These are phyloP conservation scores for Gracilaria vermiculophylla DNA, from an alignment of 23 red algal genomes.

Conservation along the genomic window DNA sequence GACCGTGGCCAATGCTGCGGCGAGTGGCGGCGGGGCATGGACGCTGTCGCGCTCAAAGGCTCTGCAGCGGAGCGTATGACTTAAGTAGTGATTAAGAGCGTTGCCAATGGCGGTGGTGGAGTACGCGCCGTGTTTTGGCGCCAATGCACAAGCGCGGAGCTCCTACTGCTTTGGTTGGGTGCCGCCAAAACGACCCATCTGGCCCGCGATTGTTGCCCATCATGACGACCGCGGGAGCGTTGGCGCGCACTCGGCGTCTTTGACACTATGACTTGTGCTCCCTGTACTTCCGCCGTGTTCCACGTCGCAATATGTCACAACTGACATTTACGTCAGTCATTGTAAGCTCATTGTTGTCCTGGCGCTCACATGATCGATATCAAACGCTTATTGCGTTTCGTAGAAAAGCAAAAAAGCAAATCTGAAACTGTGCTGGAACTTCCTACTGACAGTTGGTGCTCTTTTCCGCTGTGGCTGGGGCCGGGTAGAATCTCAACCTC, in stretches of 20 bases:
- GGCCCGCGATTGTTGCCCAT: not conserved
- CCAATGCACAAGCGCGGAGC: not conserved
- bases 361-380: not conserved
- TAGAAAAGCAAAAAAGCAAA: no score
- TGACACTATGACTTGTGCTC: not conserved
- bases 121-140: conserved; percentile 10
- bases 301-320: not conserved
- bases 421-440: no score
- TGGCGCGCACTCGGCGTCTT: not conserved
- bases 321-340: not conserved
- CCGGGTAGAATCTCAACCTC: not conserved
- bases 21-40: not conserved
- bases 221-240: not conserved
- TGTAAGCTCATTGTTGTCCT: not conserved
- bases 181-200: not conserved
- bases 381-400: no score
- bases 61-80: not conserved
- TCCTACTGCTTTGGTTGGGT: not conserved
- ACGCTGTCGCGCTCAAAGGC: no score
- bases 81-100: not conserved
- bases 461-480: no score
- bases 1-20: not conserved
- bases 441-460: no score
- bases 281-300: not conserved
- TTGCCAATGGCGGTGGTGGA: not conserved